Evolutionary conservation across 2,329 filamentous ascomycete species (phyloP).

Genomic region (Beauveria caledonica): DNA sequence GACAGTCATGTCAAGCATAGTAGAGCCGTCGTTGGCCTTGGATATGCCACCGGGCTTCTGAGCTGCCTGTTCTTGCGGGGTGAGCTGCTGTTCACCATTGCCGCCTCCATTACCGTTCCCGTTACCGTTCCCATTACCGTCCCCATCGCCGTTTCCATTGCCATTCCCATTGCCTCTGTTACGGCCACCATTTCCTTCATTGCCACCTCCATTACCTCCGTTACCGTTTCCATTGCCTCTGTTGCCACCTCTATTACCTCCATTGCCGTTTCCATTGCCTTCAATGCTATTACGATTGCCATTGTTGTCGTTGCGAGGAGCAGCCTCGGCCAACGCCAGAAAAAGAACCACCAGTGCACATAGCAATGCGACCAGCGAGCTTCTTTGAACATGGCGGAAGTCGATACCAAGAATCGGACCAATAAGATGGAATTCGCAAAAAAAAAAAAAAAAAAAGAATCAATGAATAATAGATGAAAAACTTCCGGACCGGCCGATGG

Average conservation of each 20-base stretch:
- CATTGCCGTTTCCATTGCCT: neutral
- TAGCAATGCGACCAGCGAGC: neutral
- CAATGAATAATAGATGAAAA: neutral
- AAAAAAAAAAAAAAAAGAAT: neutral
- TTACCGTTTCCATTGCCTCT: neutral
- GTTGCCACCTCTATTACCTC: neutral
- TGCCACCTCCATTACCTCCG: neutral
- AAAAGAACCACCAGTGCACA: neutral
- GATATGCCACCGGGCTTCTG: slow-evolving; percentile 20
- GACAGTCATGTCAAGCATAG: slow-evolving; percentile 46
- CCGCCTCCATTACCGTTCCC: neutral
- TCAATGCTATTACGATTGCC: neutral
- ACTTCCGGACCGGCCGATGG: neutral
- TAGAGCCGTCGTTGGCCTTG: slow-evolving; percentile 43
- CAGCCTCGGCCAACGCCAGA: neutral
- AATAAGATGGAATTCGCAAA: neutral
- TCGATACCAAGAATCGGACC: no score
- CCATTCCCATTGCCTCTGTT: neutral
- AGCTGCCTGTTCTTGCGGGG: neutral
- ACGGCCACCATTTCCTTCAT: neutral
- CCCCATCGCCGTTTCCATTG: accelerated
- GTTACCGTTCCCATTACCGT: neutral
- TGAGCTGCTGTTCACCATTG: neutral
- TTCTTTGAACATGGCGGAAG: neutral
- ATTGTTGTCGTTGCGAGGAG: slow-evolving; percentile 1